These are phyloP conservation scores for Suaeda aralocaspica DNA, from an alignment of 148 eudicot genomes.

Conservation along the genomic window DNA sequence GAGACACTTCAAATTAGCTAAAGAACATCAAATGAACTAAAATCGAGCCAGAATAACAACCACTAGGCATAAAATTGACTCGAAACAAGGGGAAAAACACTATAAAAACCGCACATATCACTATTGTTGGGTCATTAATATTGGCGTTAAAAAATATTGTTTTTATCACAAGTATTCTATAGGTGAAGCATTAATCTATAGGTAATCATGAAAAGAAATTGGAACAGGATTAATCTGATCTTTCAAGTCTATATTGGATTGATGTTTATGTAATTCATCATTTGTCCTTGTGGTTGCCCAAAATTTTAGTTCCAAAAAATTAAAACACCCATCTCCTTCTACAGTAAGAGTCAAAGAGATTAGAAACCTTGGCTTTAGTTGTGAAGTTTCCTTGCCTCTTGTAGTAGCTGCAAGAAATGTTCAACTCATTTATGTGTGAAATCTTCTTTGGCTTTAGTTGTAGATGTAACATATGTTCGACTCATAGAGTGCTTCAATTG, in stretches of 20 bases:
- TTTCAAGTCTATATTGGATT: neutral
- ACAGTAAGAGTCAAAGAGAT: neutral
- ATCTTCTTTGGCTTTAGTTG: neutral
- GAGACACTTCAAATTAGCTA: too few species aligned
- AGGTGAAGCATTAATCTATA: too few species aligned
- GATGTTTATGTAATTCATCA: neutral
- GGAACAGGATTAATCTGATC: too few species aligned
- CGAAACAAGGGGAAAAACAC: too few species aligned
- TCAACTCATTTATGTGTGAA: neutral
- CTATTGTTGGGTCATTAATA: too few species aligned
- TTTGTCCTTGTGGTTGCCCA: neutral
- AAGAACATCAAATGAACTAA: too few species aligned
- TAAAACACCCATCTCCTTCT: neutral
- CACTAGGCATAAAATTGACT: too few species aligned
- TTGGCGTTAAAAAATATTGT: neutral
- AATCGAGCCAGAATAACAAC: too few species aligned
- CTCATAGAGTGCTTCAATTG: neutral
- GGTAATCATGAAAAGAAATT: neutral
- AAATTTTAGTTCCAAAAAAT: neutral
- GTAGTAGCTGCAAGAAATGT: neutral
- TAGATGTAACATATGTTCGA: neutral
- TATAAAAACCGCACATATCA: too few species aligned
- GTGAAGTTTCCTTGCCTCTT: neutral
- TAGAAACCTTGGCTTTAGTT: neutral
- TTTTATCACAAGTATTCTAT: too few species aligned